A percentile compares a stretch with the other conserved stretches of the same genome.
Conservation (phyloP, 1,284 basidiomycete species). For the Cutaneotrichosporon mucoides region DNA sequence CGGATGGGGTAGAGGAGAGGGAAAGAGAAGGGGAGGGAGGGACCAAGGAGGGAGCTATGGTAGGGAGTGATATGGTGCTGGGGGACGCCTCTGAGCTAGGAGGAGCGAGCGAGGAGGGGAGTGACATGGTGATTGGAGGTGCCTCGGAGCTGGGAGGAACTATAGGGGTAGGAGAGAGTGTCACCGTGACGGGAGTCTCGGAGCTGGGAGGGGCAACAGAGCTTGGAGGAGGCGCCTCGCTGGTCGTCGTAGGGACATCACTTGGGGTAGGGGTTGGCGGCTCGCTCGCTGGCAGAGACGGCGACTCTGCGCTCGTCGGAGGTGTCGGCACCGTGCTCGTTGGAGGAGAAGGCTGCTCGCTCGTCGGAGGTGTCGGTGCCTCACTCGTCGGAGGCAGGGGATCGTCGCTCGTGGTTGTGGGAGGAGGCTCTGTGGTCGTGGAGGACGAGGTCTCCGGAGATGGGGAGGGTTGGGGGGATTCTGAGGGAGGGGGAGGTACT, state of each 20-base stretch:
- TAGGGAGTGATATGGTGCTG: not conserved
- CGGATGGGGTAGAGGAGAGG: not conserved
- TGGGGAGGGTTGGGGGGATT: not conserved
- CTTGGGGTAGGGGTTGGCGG: not conserved
- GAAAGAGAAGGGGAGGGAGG: not conserved
- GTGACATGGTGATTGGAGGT: no score
- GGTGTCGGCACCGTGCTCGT: not conserved
- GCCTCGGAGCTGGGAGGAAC: no score
- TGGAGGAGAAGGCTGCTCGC: no score
- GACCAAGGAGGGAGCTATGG: not conserved
- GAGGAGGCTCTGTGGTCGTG: not conserved
- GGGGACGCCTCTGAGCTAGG: not conserved
- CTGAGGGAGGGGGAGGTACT: no score
- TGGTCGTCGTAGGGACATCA: not conserved
- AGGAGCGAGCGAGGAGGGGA: not conserved
- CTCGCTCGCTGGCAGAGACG: not conserved
- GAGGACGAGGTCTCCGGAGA: not conserved
- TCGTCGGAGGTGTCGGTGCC: not conserved
- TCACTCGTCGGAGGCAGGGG: not conserved
- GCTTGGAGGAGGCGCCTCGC: not conserved
- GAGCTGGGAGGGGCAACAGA: not conserved
- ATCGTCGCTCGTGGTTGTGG: not conserved
- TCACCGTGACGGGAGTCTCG: no score
- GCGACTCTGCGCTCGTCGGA: not conserved
- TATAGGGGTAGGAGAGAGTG: no score